Evolutionary conservation across 768 basidiomycete species (phyloP), one percentile per base, ranked within the genome.

Genomic region (Collybia sordida): DNA sequence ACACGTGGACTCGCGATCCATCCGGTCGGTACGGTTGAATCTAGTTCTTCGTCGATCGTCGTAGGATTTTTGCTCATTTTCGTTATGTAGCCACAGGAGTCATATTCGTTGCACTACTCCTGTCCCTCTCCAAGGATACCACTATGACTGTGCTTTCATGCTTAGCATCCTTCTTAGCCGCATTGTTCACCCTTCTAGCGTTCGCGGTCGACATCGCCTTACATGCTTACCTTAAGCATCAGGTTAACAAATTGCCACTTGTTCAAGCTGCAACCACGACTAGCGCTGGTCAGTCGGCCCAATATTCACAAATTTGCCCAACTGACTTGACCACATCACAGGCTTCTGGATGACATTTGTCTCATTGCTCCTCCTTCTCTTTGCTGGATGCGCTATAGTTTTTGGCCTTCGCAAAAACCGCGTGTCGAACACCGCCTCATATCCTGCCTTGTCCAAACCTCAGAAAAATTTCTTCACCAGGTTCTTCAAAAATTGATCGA

Each of bases 181-280:
- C 86, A 0, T 52, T 77, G 17, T 61, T 92, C 38, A 80, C 88
- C 2, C 68, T 90, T 47, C 80, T 90, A 53, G 83, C 88, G 1
- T 89, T 92, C 60, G 79, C 80, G 36, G 81, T 88, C 63, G 88
- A 93, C 64, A 85, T 91, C 52, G 85, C 87, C 12, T 78, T 93
- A 24, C 86, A 72, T 59, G 82, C 72, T 3, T 81, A 75, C 50
- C 75, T 85, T 44, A 82, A 79, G 60, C 73, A 84, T 45, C 71
- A 83, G 55, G 72, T 88, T 57, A 67, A 67, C 39, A 73, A 80
- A 48, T 71, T 90, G 9, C 57, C 66, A 36, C 65, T 71, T 47
- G 63, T 77, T 19, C 54, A 58, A n/a, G 68, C 69, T 3, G 69
- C 62, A 38, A 86, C 87, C 11, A 70, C 72, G 50, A 74, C 86